Evolutionary conservation across 129 eudicot species (phyloP).

Genomic region (Erigeron canadensis): DNA sequence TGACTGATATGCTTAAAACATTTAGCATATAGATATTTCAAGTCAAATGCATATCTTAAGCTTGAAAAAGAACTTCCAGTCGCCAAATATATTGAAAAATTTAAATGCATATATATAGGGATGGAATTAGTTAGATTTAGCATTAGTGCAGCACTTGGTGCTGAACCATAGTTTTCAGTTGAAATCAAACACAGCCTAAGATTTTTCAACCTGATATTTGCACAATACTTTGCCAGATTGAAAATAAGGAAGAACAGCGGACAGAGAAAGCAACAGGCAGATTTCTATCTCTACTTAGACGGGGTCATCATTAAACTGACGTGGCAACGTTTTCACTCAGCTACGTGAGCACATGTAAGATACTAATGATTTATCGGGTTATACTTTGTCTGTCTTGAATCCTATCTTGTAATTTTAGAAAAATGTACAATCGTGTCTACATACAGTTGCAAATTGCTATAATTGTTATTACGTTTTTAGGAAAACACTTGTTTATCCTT

Average conservation of each 20-base stretch:
- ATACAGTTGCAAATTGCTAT: not conserved
- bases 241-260: conserved; percentile 57
- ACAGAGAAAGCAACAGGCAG: conserved; percentile 68
- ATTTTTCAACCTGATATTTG: not conserved
- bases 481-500: too few relatives aligned
- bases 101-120: too few relatives aligned
- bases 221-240: conserved; percentile 39
- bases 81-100: too few relatives aligned
- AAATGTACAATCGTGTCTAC: not conserved
- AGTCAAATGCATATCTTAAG: too few relatives aligned
- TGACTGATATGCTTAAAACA: too few relatives aligned
- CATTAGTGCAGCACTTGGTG: too few relatives aligned
- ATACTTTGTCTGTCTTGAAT: not conserved
- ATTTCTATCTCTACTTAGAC: conserved; percentile 74
- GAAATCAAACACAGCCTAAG: not conserved
- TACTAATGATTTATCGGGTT: not conserved
- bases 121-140: not conserved
- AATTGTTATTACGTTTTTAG: not conserved
- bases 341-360: conserved; percentile 3
- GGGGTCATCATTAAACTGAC: conserved; percentile 56
- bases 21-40: too few relatives aligned
- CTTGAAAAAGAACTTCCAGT: too few relatives aligned
- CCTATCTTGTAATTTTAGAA: conserved; percentile 3
- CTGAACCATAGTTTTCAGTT: not conserved
- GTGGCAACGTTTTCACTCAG: not conserved